Percentiles rank a stretch among this genome's conserved stretches.
Conservation (phyloP, 2,329 filamentous ascomycete genomes). For the Raffaelea deltoideospora region DNA sequence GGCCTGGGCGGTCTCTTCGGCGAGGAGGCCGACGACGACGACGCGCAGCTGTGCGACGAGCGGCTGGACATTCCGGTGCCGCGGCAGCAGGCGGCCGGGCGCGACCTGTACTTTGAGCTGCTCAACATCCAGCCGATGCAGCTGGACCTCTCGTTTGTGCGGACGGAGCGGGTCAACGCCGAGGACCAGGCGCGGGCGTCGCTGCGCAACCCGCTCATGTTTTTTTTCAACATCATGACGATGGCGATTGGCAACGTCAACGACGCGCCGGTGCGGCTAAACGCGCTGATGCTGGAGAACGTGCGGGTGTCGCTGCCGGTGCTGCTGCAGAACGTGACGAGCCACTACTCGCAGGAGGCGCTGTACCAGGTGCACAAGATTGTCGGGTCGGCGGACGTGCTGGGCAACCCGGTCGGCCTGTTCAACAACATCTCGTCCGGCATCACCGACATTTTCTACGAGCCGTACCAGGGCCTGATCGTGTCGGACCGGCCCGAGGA, state of each 20-base stretch:
- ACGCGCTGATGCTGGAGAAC: constrained; percentile 88
- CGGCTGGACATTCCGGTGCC: constrained; percentile 85
- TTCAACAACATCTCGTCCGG: constrained; percentile 98
- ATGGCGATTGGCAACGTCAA: constrained; percentile 99
- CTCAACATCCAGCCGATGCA: constrained; percentile 98
- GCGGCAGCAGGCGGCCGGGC: constrained; percentile 64
- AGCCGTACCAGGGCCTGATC: constrained; percentile 91
- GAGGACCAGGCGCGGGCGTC: constrained; percentile 88
- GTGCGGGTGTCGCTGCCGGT: constrained; percentile 78
- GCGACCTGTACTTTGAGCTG: constrained; percentile 96
- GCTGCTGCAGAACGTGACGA: constrained; percentile 72
- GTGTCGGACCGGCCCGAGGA: constrained; percentile 93
- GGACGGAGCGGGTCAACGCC: constrained; percentile 89
- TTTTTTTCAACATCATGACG: constrained; percentile 94
- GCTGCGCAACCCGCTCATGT: constrained; percentile 89
- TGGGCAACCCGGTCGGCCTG: constrained; percentile 90
- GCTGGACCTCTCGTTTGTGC: constrained; percentile 89
- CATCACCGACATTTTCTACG: constrained; percentile 96
- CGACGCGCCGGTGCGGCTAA: constrained; percentile 86
- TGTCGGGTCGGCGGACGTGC: constrained; percentile 89
- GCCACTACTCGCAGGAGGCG: constrained; percentile 93
- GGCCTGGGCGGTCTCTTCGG: constrained; percentile 62
- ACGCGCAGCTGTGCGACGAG: constrained; percentile 80
- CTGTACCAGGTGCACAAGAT: constrained; percentile 96
- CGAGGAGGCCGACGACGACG: constrained; percentile 51